Conservation (phyloP, 805 yeast genomes). For the Pichia californica region DNA sequence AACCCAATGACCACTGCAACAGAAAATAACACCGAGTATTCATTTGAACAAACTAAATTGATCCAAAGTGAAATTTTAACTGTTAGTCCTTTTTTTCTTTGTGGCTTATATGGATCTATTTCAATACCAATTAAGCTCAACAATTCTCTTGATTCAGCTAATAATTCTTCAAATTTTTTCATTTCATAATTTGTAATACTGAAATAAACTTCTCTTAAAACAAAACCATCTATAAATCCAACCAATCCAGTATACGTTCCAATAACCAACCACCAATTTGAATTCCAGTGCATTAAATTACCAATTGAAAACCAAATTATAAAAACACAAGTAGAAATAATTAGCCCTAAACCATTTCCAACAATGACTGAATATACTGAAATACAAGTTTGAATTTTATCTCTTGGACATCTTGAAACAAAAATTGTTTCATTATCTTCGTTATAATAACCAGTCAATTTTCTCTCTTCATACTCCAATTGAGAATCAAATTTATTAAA, state of each 20-base stretch:
- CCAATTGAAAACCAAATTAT: slow-evolving; percentile 34
- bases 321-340: slow-evolving; percentile 29
- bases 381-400: slow-evolving; percentile 11
- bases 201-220: slow-evolving; percentile 33
- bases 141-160: slow-evolving; percentile 28
- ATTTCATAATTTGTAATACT: slow-evolving; percentile 19
- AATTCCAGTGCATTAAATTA: slow-evolving; percentile 28
- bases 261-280: slow-evolving; percentile 40
- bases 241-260: slow-evolving; percentile 41
- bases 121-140: slow-evolving; percentile 23
- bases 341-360: slow-evolving; percentile 36
- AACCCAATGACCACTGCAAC: slow-evolving; percentile 25
- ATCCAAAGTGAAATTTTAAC: slow-evolving; percentile 18
- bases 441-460: not conserved
- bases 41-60: slow-evolving; percentile 27
- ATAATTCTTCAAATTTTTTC: slow-evolving; percentile 21
- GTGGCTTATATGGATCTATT: slow-evolving; percentile 8
- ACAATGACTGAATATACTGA: slow-evolving; percentile 34
- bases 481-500: slow-evolving; percentile 24
- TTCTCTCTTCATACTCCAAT: slow-evolving; percentile 20
- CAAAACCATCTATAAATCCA: slow-evolving; percentile 38
- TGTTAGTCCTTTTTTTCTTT: not conserved
- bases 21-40: slow-evolving; percentile 28
- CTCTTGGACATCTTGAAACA: slow-evolving; percentile 22
- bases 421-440: slow-evolving; percentile 22